Conservation (phyloP, 805 yeast species). For the Pichia membranifaciens region DNA sequence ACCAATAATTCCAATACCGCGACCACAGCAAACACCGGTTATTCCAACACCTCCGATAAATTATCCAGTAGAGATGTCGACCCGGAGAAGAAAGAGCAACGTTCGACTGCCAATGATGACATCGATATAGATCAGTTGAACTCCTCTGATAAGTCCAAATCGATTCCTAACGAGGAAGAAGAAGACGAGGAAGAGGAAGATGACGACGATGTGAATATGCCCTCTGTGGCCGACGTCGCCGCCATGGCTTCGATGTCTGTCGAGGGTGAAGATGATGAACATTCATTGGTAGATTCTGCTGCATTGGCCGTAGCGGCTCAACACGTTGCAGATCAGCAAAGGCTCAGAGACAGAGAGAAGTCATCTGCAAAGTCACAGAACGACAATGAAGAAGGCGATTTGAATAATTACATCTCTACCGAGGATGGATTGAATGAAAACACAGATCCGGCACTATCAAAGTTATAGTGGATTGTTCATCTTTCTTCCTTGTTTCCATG, state of each 20-base stretch:
- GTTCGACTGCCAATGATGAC: background rate
- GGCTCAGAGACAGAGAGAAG: constrained; percentile 10
- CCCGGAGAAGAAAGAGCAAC: background rate
- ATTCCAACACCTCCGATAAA: background rate
- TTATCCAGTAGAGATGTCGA: background rate
- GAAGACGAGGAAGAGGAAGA: constrained; percentile 8
- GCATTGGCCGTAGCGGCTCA: constrained; percentile 15
- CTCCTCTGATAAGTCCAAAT: background rate
- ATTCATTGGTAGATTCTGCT: constrained; percentile 14
- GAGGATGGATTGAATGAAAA: constrained; percentile 10
- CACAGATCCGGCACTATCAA: constrained; percentile 19
- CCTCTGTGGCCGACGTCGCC: constrained; percentile 13
- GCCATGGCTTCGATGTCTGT: constrained; percentile 16
- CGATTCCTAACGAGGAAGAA: constrained; percentile 4
- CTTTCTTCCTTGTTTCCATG: background rate
- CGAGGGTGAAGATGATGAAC: constrained; percentile 13
- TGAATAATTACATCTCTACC: background rate
- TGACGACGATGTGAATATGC: constrained; percentile 12
- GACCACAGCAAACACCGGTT: background rate
- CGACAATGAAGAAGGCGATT: background rate
- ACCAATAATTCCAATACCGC: background rate
- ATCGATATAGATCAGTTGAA: constrained; percentile 2
- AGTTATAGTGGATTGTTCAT: constrained; percentile 2
- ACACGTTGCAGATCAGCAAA: constrained; percentile 15
- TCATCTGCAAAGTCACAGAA: background rate